phyloP scores from a whole-genome alignment of 2,329 filamentous ascomycete genomes.

The Achaetomium macrosporum region DNA sequence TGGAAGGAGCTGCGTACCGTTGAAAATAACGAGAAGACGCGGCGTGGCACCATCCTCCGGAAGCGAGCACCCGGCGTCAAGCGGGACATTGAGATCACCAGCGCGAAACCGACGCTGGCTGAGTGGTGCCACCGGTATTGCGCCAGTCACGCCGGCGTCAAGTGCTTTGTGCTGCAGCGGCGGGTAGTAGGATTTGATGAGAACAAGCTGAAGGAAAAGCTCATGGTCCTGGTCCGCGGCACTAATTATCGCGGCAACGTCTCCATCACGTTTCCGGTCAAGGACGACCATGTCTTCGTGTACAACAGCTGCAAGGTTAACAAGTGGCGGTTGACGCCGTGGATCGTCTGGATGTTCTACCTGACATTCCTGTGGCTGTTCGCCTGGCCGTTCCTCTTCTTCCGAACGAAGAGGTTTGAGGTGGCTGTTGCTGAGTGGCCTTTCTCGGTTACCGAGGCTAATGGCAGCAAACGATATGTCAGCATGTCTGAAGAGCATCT shows the following conservation, averaged over 20 bases:
- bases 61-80: constrained; percentile 44
- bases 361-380: constrained; percentile 63
- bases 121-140: constrained; percentile 68
- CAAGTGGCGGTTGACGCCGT: constrained; percentile 56
- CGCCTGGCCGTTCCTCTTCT: constrained; percentile 63
- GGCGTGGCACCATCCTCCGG: constrained; percentile 58
- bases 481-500: constrained; percentile 53
- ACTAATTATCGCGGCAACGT: constrained; percentile 64
- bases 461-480: constrained; percentile 43
- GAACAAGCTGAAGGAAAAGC: constrained; percentile 42
- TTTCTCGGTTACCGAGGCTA: constrained; percentile 37
- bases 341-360: constrained; percentile 60
- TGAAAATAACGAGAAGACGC: constrained; percentile 53
- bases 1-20: constrained; percentile 46
- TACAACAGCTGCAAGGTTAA: constrained; percentile 60
- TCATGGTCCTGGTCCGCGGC: constrained; percentile 52
- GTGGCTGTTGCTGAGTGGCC: constrained; percentile 58
- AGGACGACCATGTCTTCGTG: constrained; percentile 52
- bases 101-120: constrained; percentile 35
- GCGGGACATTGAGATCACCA: constrained; percentile 40
- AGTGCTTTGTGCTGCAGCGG: constrained; percentile 48
- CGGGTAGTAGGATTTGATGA: constrained; percentile 57
- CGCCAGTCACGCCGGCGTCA: constrained; percentile 50
- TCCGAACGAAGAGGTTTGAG: constrained; percentile 62
- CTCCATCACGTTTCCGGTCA: constrained; percentile 52